Percentiles rank a stretch among this genome's conserved stretches.
These are phyloP conservation scores for Camellia granthamiana DNA, from an alignment of 148 eudicot genomes.

Conservation along the genomic window DNA sequence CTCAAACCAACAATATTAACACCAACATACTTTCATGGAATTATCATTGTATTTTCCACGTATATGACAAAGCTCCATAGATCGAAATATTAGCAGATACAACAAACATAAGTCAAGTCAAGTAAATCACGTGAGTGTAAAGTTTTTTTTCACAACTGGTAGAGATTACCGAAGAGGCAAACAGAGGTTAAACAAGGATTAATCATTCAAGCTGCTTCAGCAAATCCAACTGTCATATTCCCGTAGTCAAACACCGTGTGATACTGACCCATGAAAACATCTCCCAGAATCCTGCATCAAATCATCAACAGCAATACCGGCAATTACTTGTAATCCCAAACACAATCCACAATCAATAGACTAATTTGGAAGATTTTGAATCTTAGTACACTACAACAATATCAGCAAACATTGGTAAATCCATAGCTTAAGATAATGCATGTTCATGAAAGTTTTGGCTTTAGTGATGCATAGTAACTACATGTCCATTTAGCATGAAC, in stretches of 20 bases:
- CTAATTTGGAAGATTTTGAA: neutral
- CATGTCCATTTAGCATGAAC: neutral
- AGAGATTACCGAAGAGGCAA: neutral
- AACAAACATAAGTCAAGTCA: neutral
- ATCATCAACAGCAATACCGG: neutral
- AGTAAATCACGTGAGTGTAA: neutral
- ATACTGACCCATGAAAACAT: slow-evolving; percentile 68
- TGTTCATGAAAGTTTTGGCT: neutral
- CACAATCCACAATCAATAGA: neutral
- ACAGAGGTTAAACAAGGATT: neutral
- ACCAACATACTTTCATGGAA: too few relatives aligned
- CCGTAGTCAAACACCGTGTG: slow-evolving; percentile 78
- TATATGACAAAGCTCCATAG: neutral
- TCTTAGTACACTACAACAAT: too few relatives aligned
- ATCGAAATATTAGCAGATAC: neutral
- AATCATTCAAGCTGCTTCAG: slow-evolving; percentile 60
- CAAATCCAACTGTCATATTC: slow-evolving; percentile 64
- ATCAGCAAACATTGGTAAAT: neutral
- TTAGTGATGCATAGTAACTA: neutral
- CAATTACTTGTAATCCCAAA: neutral
- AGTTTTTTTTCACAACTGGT: neutral
- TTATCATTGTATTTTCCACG: too few relatives aligned
- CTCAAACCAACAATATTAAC: too few relatives aligned
- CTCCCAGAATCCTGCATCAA: slow-evolving; percentile 72
- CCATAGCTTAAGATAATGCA: too few relatives aligned